Evolutionary conservation across 2,329 filamentous ascomycete species (phyloP), one percentile per base, ranked within the genome.

Genomic region (Capronia epimyces): DNA sequence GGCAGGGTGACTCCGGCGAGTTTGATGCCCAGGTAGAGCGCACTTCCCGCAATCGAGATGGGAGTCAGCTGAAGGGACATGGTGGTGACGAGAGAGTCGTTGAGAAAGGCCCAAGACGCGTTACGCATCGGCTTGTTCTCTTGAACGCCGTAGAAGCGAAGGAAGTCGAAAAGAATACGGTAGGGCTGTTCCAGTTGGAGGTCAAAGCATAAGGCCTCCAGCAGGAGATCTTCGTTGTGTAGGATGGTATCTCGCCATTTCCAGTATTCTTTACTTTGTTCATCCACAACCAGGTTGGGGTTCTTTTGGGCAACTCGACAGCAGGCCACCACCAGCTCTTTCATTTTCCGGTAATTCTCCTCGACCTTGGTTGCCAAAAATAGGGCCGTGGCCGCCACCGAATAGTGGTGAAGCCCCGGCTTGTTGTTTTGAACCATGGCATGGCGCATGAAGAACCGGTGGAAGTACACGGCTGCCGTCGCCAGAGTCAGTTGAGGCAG

Each of bases 191-290:
- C 87, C 22, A 96, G 77, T 68, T 90, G 88, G 40, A 98, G 76
- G 66, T 98, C 93, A 67, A 98, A 98, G 53, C 90, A 97, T 15
- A 98, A 76, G 40, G 83, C 82, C 67, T 97, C 93, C 13, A 98
- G 78, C 73, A 98, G 86, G 37, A 91, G 75, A 66, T 97, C 93
- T 70, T 98, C 93, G 65, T 94, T 89, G 59, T 86, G 84, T 12
- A 97, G 74, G 50, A 98, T 95, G 52, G 86, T 93, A 66, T 98
- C 93, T 55, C 89, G 82, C 93, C 93, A 98, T 64, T 87, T 82
- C 93, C 93, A 98, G 67, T 93, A 98, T 65, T 98, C 93, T 65
- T 96, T 97, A 60, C 87, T 94, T 68, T 97, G 90, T 69, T 97
- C 93, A 66, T 98, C 93, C 46, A 97, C 87, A 47, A 91, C 76